phyloP scores from a whole-genome alignment of 1,139 yeast species.

The Ogataea hybrid region DNA sequence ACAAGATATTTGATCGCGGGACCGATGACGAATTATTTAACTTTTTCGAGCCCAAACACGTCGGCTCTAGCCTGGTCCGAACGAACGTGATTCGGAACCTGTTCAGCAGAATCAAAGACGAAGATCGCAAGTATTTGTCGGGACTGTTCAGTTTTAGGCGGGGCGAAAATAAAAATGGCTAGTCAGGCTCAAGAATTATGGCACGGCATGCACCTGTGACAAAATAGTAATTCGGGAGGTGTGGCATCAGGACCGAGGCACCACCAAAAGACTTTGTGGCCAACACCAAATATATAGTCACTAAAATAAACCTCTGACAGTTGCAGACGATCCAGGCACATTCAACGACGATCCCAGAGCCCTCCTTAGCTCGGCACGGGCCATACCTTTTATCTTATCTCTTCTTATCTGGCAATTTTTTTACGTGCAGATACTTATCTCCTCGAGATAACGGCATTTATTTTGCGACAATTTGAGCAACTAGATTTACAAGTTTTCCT shows the following conservation, averaged over 20 bases:
- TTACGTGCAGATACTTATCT: constrained; percentile 12
- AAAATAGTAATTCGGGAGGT: constrained; percentile 8
- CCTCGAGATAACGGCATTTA: constrained; percentile 11
- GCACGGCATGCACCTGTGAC: constrained; percentile 6
- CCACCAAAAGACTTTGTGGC: background rate
- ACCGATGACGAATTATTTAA: constrained; percentile 92
- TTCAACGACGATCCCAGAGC: background rate
- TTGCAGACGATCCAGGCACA: background rate
- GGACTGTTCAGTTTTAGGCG: constrained; percentile 9
- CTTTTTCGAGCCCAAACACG: constrained; percentile 77
- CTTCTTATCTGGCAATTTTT: constrained; percentile 9
- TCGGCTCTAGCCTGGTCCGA: constrained; percentile 13
- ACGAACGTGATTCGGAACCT: constrained; percentile 12
- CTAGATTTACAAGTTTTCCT: constrained; percentile 6
- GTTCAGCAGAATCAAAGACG: constrained; percentile 10
- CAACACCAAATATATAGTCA: background rate
- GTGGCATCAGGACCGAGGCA: background rate
- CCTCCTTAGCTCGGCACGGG: background rate
- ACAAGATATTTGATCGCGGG: constrained; percentile 60
- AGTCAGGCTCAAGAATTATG: background rate
- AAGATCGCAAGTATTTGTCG: constrained; percentile 4
- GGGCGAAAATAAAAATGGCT: constrained; percentile 1
- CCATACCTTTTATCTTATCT: constrained; percentile 7
- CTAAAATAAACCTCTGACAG: background rate
- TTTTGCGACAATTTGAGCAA: constrained; percentile 10